These are phyloP conservation scores for Artomyces pyxidatus DNA, from an alignment of 768 basidiomycete genomes.

Conservation along the genomic window DNA sequence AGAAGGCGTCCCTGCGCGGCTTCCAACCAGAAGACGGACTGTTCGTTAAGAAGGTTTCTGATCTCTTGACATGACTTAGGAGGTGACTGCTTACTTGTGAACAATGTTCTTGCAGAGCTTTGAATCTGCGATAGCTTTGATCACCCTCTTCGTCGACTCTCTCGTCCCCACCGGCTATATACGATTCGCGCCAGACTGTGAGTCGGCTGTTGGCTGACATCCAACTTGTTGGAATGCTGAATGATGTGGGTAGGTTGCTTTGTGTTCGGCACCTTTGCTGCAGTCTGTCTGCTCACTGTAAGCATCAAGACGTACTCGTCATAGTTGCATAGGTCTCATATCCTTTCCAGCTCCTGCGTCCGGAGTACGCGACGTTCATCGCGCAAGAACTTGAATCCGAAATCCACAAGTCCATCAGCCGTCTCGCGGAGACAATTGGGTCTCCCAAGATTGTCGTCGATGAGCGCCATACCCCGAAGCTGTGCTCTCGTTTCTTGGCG, in stretches of 20 bases:
- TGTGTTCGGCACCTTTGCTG: slow-evolving; percentile 36
- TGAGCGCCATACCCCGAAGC: slow-evolving; percentile 71
- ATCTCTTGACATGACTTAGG: background rate
- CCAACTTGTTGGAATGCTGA: background rate
- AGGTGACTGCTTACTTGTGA: background rate
- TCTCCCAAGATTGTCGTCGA: slow-evolving; percentile 70
- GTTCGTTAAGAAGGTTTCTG: slow-evolving; percentile 21
- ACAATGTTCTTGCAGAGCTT: slow-evolving; percentile 8
- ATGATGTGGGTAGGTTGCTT: slow-evolving; percentile 8
- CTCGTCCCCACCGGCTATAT: slow-evolving; percentile 18
- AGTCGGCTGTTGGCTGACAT: background rate
- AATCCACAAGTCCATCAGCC: slow-evolving; percentile 56
- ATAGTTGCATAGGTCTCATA: background rate
- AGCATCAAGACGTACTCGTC: slow-evolving; percentile 5
- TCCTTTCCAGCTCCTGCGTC: slow-evolving; percentile 58
- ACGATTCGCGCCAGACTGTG: slow-evolving; percentile 20
- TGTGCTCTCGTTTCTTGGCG: slow-evolving; percentile 74
- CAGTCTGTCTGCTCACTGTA: slow-evolving; percentile 78
- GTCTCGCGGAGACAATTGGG: slow-evolving; percentile 57
- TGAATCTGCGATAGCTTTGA: slow-evolving; percentile 11
- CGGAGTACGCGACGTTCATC: slow-evolving; percentile 59
- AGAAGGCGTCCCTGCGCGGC: slow-evolving; percentile 25
- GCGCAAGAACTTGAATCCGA: slow-evolving; percentile 50
- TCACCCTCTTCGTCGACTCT: slow-evolving; percentile 11
- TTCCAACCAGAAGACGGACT: slow-evolving; percentile 18